phyloP scores from a whole-genome alignment of 306 rosid species.

The Morella rubra region DNA sequence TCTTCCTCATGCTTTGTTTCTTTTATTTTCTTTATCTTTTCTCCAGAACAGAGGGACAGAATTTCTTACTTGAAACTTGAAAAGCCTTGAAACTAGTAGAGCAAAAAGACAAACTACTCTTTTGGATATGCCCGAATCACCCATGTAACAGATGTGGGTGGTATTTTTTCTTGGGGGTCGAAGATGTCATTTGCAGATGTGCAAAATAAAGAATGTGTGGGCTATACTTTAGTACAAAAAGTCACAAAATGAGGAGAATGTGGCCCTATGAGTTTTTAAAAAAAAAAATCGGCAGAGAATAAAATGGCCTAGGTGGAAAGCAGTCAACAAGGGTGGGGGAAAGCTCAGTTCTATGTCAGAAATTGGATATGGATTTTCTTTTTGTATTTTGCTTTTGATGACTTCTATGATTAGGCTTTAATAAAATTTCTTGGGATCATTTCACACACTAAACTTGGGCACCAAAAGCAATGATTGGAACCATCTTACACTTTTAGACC shows the following conservation, averaged over 20 bases:
- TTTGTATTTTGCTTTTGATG: constrained; percentile 66
- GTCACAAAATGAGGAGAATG: constrained; percentile 32
- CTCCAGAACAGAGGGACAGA: constrained; percentile 27
- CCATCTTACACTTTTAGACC: constrained; percentile 57
- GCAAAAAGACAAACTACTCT: constrained; percentile 21
- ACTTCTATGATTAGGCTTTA: constrained; percentile 74
- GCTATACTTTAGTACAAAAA: constrained; percentile 34
- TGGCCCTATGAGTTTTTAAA: constrained; percentile 17
- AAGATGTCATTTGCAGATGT: constrained; percentile 20
- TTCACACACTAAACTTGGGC: constrained; percentile 54
- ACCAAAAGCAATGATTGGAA: constrained; percentile 84
- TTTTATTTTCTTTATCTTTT: constrained; percentile 28
- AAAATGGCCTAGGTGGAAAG: constrained; percentile 50
- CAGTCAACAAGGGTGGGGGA: constrained; percentile 76
- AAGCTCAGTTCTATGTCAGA: constrained; percentile 52
- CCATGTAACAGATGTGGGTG: constrained; percentile 21
- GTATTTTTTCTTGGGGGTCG: constrained; percentile 14
- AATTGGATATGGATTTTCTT: constrained; percentile 47
- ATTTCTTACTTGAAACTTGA: constrained; percentile 30
- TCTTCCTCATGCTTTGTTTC: constrained; percentile 13
- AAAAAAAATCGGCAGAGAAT: constrained; percentile 24
- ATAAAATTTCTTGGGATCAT: constrained; percentile 67
- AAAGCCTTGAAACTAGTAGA: constrained; percentile 65
- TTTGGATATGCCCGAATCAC: constrained; percentile 33
- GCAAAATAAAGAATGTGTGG: constrained; percentile 25